phyloP scores from a whole-genome alignment of 345 rosid species.

The Geranium rotundifolium region DNA sequence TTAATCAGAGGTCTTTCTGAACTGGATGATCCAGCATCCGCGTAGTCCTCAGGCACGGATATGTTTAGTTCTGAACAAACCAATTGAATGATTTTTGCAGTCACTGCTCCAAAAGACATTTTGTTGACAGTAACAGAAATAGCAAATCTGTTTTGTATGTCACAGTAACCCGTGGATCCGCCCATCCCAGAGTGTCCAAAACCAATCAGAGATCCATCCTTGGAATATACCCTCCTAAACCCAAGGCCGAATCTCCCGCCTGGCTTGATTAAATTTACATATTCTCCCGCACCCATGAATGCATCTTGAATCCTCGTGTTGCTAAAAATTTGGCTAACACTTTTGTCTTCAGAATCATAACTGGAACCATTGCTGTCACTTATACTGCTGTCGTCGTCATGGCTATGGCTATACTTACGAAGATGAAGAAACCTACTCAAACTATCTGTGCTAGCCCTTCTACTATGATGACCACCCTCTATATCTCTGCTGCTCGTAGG shows the following conservation, averaged over 20 bases:
- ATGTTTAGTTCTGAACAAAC: conserved; percentile 78
- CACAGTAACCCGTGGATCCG: conserved; percentile 83
- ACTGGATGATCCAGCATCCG: conserved; percentile 11
- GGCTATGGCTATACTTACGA: too few relatives aligned
- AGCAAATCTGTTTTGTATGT: conserved; percentile 57
- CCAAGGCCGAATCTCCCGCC: conserved; percentile 76
- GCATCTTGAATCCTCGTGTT: conserved; percentile 58
- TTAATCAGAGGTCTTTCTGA: conserved; percentile 43
- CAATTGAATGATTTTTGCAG: conserved; percentile 47
- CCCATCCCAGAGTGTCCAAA: conserved; percentile 97
- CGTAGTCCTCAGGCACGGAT: conserved; percentile 48
- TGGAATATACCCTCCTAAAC: conserved; percentile 36
- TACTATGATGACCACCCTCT: too few relatives aligned
- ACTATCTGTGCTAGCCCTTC: conserved; percentile 23
- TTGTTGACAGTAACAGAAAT: conserved; percentile 76
- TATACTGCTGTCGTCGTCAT: too few relatives aligned
- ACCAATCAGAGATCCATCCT: conserved; percentile 49
- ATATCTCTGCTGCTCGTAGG: too few relatives aligned
- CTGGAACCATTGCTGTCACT: conserved; percentile 9
- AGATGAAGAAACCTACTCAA: too few relatives aligned
- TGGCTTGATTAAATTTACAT: conserved; percentile 32
- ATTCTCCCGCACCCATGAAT: conserved; percentile 68
- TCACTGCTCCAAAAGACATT: conserved; percentile 62
- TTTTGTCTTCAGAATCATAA: conserved; percentile 6
- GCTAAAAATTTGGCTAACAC: conserved; percentile 22